These are phyloP conservation scores for Colletotrichum zoysiae DNA, from an alignment of 2,329 filamentous ascomycete genomes.

Conservation along the genomic window DNA sequence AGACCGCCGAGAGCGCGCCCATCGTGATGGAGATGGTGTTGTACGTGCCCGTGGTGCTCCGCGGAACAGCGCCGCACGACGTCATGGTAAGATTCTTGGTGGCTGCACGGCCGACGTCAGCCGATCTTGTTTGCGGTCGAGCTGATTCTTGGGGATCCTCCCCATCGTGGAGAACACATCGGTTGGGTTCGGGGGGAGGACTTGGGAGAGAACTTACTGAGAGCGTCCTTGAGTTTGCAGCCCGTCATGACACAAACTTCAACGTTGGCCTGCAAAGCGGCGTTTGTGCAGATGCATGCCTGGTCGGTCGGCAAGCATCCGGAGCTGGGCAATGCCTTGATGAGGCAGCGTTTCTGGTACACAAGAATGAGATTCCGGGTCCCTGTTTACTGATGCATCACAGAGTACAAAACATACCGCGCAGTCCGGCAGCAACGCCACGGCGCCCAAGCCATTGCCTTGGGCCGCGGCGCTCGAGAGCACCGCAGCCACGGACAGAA, in stretches of 20 bases:
- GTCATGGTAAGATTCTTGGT: slow-evolving; percentile 45
- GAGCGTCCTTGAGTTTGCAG: slow-evolving; percentile 50
- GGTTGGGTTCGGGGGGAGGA: background rate
- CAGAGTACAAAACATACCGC: slow-evolving; percentile 46
- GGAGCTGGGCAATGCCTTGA: slow-evolving; percentile 44
- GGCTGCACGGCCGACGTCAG: slow-evolving; percentile 25
- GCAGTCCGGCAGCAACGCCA: slow-evolving; percentile 48
- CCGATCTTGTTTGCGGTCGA: background rate
- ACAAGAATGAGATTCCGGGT: background rate
- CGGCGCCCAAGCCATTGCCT: slow-evolving; percentile 28
- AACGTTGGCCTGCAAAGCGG: slow-evolving; percentile 45
- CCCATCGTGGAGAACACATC: too few relatives aligned
- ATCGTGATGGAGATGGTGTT: slow-evolving; percentile 51
- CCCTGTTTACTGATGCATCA: background rate
- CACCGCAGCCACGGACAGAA: slow-evolving; percentile 30
- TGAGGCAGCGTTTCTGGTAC: slow-evolving; percentile 47
- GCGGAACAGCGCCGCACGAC: slow-evolving; percentile 46
- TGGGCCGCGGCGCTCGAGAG: slow-evolving; percentile 32
- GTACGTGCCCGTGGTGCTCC: slow-evolving; percentile 51
- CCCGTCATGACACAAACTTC: slow-evolving; percentile 46
- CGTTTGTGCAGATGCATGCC: slow-evolving; percentile 51
- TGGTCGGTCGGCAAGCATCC: slow-evolving; percentile 47
- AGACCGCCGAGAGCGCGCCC: slow-evolving; percentile 53
- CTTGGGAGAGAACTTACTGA: slow-evolving; percentile 46
- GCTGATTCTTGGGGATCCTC: background rate